Conservation (phyloP, 225 moss, liverwort and hornwort genomes). For the Straminergon stramineum region DNA sequence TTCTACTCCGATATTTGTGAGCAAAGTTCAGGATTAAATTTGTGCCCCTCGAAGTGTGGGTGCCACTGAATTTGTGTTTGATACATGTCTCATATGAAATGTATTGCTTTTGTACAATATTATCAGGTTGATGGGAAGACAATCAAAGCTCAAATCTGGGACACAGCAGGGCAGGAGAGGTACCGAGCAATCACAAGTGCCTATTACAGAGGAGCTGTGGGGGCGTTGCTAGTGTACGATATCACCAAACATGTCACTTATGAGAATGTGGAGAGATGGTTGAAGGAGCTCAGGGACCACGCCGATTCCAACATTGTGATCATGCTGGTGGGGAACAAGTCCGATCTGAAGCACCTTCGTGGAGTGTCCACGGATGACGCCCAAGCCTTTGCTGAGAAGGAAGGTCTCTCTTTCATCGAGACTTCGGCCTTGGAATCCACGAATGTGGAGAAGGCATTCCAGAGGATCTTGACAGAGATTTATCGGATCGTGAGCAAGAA, state of each 20-base stretch:
- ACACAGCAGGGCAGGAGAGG: conserved; percentile 44
- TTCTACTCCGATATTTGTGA: background rate
- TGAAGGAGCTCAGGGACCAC: conserved; percentile 51
- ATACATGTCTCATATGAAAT: background rate
- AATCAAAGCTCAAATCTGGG: conserved; percentile 47
- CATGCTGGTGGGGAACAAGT: conserved; percentile 37
- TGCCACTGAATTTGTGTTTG: conserved; percentile 10
- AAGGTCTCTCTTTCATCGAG: conserved; percentile 59
- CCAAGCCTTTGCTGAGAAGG: conserved; percentile 46
- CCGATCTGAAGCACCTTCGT: conserved; percentile 32
- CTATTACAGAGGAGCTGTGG: conserved; percentile 55
- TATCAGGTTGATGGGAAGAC: conserved; percentile 45
- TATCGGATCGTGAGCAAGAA: conserved; percentile 60
- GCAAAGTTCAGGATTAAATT: background rate
- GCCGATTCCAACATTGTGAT: conserved; percentile 38
- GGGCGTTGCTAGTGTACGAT: conserved; percentile 33
- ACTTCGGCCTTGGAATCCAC: conserved; percentile 52
- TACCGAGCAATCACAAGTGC: conserved; percentile 61
- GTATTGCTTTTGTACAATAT: background rate
- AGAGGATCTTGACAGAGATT: conserved; percentile 39
- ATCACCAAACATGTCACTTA: conserved; percentile 52
- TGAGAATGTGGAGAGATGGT: conserved; percentile 60
- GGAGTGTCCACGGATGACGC: conserved; percentile 35
- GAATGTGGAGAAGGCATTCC: conserved; percentile 33
- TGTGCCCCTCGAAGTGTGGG: background rate